A percentile compares a stretch with the other conserved stretches of the same genome.
Conservation (phyloP, 768 basidiomycete genomes). For the Lactarius deliciosus region DNA sequence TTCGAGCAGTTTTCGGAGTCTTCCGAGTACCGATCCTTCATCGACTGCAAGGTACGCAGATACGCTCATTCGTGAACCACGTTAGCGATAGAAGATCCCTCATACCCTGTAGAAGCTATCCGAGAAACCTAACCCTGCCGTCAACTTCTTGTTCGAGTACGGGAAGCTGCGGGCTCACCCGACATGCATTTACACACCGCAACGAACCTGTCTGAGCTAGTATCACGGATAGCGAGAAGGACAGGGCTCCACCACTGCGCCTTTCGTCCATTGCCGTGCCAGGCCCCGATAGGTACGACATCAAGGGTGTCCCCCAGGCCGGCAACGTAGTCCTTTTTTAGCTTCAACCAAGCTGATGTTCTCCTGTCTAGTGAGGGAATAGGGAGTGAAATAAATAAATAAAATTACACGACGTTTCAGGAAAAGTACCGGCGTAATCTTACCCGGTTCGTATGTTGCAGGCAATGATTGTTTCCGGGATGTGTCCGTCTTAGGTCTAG, state of each 20-base stretch:
- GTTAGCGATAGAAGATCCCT: not conserved
- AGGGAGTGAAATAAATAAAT: not conserved
- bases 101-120: conserved; percentile 76
- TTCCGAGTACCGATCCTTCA: conserved; percentile 66
- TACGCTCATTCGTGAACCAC: conserved; percentile 7
- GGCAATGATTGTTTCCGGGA: conserved; percentile 64
- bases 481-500: conserved; percentile 39
- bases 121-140: conserved; percentile 63
- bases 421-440: conserved; percentile 27
- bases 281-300: conserved; percentile 73
- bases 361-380: conserved; percentile 58
- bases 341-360: conserved; percentile 84
- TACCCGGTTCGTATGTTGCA: conserved; percentile 82
- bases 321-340: conserved; percentile 90
- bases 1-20: conserved; percentile 53
- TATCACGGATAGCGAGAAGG: conserved; percentile 74
- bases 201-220: conserved; percentile 57
- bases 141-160: conserved; percentile 1
- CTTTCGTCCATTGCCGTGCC: conserved; percentile 90
- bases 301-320: conserved; percentile 77
- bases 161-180: conserved; percentile 43
- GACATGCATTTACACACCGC: conserved; percentile 92
- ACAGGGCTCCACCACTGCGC: conserved; percentile 92
- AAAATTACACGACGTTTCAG: not conserved
- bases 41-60: conserved; percentile 41